phyloP scores from a whole-genome alignment of 1,284 basidiomycete species.

The Clitocybe nebularis region DNA sequence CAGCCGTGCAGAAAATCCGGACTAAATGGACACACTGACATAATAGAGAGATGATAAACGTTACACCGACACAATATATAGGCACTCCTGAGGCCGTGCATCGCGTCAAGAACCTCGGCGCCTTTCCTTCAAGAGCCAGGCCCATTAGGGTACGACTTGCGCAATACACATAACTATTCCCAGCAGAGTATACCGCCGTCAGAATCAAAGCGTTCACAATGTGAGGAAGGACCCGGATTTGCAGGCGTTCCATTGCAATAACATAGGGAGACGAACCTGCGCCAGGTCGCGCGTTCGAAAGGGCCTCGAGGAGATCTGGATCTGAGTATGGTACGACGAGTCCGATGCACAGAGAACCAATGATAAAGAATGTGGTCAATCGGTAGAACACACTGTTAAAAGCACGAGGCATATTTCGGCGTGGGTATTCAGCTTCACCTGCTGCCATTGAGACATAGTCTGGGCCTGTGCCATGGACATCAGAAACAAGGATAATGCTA shows the following conservation, averaged over 20 bases:
- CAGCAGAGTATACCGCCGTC: constrained; percentile 69
- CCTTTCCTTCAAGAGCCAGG: constrained; percentile 65
- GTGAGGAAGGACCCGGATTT: constrained; percentile 58
- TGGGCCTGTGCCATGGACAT: constrained; percentile 27
- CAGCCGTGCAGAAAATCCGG: not conserved
- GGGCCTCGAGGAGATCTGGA: constrained; percentile 41
- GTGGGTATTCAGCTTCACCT: constrained; percentile 40
- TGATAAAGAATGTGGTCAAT: constrained; percentile 47
- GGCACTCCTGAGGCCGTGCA: constrained; percentile 68
- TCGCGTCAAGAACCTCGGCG: constrained; percentile 43
- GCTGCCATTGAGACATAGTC: constrained; percentile 49
- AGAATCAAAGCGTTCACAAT: constrained; percentile 67
- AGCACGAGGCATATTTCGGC: constrained; percentile 36
- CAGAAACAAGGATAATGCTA: not conserved
- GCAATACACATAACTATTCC: constrained; percentile 75
- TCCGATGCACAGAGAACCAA: constrained; percentile 59
- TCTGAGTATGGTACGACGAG: constrained; percentile 68
- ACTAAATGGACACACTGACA: constrained; percentile 24
- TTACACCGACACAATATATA: constrained; percentile 40
- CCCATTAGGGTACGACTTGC: constrained; percentile 73
- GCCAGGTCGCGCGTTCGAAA: constrained; percentile 45
- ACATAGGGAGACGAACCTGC: constrained; percentile 68
- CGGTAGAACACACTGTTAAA: constrained; percentile 43
- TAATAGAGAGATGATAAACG: constrained; percentile 37
- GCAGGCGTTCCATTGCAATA: constrained; percentile 64